phyloP scores from a whole-genome alignment of 139 green algal species.

The Chlorella sp. region DNA sequence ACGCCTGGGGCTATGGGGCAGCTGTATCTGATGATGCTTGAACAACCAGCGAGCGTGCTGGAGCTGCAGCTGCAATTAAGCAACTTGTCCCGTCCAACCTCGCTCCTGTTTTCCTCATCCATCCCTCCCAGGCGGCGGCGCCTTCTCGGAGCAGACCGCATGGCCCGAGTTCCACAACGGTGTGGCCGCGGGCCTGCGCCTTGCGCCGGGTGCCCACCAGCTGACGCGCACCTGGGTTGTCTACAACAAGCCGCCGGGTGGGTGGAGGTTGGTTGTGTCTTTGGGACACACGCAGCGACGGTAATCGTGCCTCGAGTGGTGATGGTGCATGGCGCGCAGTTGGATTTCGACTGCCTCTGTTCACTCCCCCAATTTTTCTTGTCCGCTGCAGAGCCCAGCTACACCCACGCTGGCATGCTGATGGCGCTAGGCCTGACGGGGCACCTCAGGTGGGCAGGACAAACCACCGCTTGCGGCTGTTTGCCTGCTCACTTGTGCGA shows the following conservation, averaged over 20 bases:
- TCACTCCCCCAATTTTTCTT: background rate
- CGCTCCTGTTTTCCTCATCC: background rate
- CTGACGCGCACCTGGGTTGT: constrained; percentile 86
- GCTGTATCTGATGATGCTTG: too few species aligned
- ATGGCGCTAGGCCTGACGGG: constrained; percentile 92
- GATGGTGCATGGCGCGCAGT: too few species aligned
- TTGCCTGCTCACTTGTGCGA: too few species aligned
- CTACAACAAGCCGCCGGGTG: constrained; percentile 75
- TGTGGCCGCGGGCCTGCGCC: constrained; percentile 77
- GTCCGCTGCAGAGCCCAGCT: constrained; percentile 64
- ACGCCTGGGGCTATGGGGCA: background rate
- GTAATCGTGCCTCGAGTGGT: too few species aligned
- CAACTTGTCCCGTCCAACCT: too few species aligned
- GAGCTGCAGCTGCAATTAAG: too few species aligned
- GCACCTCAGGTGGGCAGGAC: constrained; percentile 16
- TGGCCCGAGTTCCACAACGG: constrained; percentile 99
- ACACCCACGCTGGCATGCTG: constrained; percentile 89
- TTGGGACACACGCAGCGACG: too few species aligned
- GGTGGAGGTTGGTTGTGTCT: background rate
- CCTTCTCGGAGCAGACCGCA: constrained; percentile 72
- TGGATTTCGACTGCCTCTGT: too few species aligned
- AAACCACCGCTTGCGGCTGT: too few species aligned
- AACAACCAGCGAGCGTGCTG: too few species aligned
- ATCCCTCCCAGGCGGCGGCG: constrained; percentile 53
- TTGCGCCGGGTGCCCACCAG: constrained; percentile 57